Conservation (phyloP, 2,329 filamentous ascomycete genomes). For the Trematosphaeria pertusa region DNA sequence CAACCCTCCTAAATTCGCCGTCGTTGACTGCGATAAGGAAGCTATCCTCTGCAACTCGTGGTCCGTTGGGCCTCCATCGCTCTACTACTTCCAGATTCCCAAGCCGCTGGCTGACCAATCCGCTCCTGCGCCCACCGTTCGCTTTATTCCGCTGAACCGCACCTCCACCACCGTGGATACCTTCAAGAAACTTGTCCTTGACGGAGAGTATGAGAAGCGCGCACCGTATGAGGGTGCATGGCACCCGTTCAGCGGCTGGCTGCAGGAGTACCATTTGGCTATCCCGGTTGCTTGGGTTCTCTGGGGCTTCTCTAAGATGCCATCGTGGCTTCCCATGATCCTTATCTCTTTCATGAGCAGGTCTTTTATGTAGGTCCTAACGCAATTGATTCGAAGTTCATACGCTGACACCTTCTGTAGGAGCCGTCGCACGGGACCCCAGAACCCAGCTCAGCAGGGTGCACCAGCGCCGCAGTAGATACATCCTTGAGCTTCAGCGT, state of each 20-base stretch:
- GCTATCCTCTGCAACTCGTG: constrained; percentile 77
- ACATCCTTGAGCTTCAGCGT: background rate
- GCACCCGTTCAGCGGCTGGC: constrained; percentile 76
- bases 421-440: constrained; percentile 30
- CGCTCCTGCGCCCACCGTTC: constrained; percentile 69
- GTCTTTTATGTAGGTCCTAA: constrained; percentile 77
- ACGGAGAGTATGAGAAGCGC: constrained; percentile 62
- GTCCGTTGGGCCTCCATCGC: constrained; percentile 68
- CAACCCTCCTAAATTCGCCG: constrained; percentile 70
- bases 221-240: constrained; percentile 69
- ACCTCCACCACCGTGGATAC: constrained; percentile 71
- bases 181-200: constrained; percentile 66
- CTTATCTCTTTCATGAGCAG: constrained; percentile 75
- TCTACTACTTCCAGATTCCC: constrained; percentile 71
- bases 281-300: constrained; percentile 72
- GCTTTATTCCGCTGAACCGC: constrained; percentile 71
- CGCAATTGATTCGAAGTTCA: no score
- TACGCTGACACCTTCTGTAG: no score
- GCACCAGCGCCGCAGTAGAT: constrained; percentile 20
- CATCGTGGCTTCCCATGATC: constrained; percentile 80
- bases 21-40: constrained; percentile 77
- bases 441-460: constrained; percentile 20
- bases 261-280: constrained; percentile 67
- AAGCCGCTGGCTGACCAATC: constrained; percentile 67
- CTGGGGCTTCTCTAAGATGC: constrained; percentile 67